phyloP scores from a whole-genome alignment of 2,329 filamentous ascomycete species.

The Fusarium chaquense region DNA sequence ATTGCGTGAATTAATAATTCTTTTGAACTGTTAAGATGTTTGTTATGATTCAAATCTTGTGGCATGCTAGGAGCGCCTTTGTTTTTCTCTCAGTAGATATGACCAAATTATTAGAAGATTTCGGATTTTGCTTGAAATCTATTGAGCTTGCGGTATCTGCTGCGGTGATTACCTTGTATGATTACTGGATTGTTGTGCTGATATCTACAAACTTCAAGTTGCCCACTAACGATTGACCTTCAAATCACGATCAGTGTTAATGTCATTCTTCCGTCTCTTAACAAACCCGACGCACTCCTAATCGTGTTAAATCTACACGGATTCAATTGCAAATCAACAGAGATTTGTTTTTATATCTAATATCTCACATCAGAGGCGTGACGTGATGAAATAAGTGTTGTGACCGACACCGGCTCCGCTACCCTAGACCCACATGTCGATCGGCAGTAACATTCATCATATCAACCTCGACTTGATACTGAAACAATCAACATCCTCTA shows the following conservation, averaged over 20 bases:
- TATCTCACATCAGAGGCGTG: background rate
- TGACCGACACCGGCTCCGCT: slow-evolving; percentile 9
- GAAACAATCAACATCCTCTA: background rate
- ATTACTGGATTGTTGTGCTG: too few species aligned
- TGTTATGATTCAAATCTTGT: background rate
- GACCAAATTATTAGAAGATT: too few species aligned
- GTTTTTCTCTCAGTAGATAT: background rate
- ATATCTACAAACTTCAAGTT: too few species aligned
- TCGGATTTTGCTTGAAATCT: too few species aligned
- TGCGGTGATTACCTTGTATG: too few species aligned
- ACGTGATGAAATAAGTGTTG: background rate
- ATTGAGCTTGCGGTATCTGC: too few species aligned
- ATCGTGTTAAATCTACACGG: too few species aligned
- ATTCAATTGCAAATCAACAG: background rate
- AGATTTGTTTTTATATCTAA: background rate
- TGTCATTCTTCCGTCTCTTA: background rate
- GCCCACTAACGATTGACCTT: background rate
- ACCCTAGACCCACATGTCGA: slow-evolving; percentile 41
- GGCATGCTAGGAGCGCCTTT: background rate
- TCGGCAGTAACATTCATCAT: background rate
- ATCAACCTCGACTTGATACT: background rate
- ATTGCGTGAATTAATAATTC: slow-evolving; percentile 23
- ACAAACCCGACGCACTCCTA: background rate
- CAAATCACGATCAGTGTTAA: background rate
- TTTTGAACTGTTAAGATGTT: background rate